Evolutionary conservation across 371 early-diverging fungal genomes (phyloP).

Genomic region (Mortierella sp.): DNA sequence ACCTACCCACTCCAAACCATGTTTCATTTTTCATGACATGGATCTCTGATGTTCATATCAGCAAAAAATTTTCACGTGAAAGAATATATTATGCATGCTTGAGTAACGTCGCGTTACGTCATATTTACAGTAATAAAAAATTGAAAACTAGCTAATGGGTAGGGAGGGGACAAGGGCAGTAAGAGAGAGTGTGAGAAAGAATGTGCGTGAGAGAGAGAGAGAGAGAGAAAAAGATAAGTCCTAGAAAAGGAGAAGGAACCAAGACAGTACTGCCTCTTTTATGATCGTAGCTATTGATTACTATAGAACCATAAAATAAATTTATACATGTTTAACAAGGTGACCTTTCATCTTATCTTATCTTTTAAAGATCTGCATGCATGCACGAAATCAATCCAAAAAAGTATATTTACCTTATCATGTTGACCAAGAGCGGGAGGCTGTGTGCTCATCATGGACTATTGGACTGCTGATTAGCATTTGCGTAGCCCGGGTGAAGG

Average conservation of each 20-base stretch:
- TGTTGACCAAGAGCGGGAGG: conserved; percentile 10
- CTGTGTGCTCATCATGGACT: conserved; percentile 7
- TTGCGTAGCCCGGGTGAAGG: conserved; percentile 20
- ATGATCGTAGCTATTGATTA: neutral
- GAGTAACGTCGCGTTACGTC: neutral
- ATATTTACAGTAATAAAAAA: neutral
- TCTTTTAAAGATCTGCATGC: no score
- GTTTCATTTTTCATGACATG: neutral
- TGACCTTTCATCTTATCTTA: no score
- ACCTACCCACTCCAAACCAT: conserved; percentile 5
- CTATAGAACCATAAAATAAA: neutral
- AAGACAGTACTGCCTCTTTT: neutral
- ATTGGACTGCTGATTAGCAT: neutral
- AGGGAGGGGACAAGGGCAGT: no score
- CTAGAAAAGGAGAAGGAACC: neutral
- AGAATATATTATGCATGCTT: neutral
- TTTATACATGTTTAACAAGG: neutral
- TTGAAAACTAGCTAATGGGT: neutral
- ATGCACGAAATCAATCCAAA: neutral
- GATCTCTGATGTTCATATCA: conserved; percentile 23
- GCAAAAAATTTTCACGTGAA: conserved; percentile 6
- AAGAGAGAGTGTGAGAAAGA: no score
- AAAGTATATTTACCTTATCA: conserved; percentile 14
- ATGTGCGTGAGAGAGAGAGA: no score
- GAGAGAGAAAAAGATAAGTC: neutral